Conservation (phyloP, 805 yeast genomes). For the Teunomyces kruisii region DNA sequence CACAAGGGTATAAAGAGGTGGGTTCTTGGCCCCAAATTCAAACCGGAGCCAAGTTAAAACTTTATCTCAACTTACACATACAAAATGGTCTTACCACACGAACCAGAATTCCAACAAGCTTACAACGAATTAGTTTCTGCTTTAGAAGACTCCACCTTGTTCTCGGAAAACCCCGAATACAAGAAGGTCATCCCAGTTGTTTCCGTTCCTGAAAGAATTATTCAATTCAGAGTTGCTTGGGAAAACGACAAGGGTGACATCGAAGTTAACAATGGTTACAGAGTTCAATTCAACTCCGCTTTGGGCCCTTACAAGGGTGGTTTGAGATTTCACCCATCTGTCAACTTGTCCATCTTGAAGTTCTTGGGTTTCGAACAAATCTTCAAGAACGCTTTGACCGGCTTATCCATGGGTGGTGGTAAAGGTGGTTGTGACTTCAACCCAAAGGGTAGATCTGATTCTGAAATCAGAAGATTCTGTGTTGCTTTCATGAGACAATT, state of each 20-base stretch:
- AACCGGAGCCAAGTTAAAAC: background rate
- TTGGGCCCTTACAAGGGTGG: slow-evolving; percentile 99
- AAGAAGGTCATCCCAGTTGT: slow-evolving; percentile 85
- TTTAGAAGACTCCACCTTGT: slow-evolving; percentile 86
- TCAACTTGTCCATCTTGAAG: slow-evolving; percentile 90
- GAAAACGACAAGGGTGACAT: slow-evolving; percentile 90
- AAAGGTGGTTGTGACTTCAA: slow-evolving; percentile 99
- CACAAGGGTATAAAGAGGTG: slow-evolving; percentile 1
- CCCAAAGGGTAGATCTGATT: slow-evolving; percentile 91
- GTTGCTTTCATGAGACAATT: slow-evolving; percentile 93
- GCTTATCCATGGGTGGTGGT: slow-evolving; percentile 98
- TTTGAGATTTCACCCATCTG: slow-evolving; percentile 95
- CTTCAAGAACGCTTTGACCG: slow-evolving; percentile 97
- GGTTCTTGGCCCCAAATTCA: background rate
- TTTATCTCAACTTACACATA: background rate
- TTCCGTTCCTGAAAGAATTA: slow-evolving; percentile 92
- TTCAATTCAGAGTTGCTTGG: slow-evolving; percentile 98
- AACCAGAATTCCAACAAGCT: slow-evolving; percentile 99
- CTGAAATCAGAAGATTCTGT: slow-evolving; percentile 96
- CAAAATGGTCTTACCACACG: slow-evolving; percentile 76
- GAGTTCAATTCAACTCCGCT: slow-evolving; percentile 98
- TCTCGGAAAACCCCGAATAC: slow-evolving; percentile 85
- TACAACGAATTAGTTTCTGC: slow-evolving; percentile 89
- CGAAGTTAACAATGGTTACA: slow-evolving; percentile 95
- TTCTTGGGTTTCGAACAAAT: slow-evolving; percentile 98